Percentiles rank a stretch among this genome's conserved stretches.
Evolutionary conservation across 352 stramenopile species (phyloP).

Genomic region (Pythium graminicola): DNA sequence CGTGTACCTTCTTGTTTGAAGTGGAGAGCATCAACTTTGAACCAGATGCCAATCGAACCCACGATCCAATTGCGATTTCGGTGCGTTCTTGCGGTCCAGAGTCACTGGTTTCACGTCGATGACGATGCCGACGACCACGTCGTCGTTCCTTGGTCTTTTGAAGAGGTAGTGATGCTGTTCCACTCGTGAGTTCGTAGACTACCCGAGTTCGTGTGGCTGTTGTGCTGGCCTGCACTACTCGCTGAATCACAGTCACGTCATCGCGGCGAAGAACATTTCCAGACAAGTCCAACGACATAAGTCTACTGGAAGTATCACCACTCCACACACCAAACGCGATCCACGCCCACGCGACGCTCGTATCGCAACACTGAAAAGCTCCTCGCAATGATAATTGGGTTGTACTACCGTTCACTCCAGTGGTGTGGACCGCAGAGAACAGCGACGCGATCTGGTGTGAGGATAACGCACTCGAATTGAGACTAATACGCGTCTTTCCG

Average conservation of each 20-base stretch:
- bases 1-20: not conserved
- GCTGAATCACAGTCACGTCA: conserved; percentile 21
- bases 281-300: conserved; percentile 32
- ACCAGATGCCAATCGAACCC: not conserved
- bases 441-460: conserved; percentile 29
- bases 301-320: conserved; percentile 3
- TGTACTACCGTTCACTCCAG: not conserved
- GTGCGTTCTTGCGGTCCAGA: not conserved
- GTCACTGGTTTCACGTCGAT: not conserved
- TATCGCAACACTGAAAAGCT: conserved; percentile 21
- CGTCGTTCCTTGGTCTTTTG: not conserved
- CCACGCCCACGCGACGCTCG: conserved; percentile 32
- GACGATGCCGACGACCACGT: not conserved
- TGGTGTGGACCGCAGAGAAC: conserved; percentile 30
- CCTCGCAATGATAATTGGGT: conserved; percentile 28
- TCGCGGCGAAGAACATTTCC: conserved; percentile 29
- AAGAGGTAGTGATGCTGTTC: not conserved
- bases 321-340: conserved; percentile 24
- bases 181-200: no score
- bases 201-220: not conserved
- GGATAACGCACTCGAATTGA: conserved; percentile 31
- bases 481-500: not conserved
- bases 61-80: not conserved
- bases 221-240: not conserved
- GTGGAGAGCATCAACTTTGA: not conserved